These are phyloP conservation scores for Suillus bovinus DNA, from an alignment of 768 basidiomycete species.

Conservation along the genomic window DNA sequence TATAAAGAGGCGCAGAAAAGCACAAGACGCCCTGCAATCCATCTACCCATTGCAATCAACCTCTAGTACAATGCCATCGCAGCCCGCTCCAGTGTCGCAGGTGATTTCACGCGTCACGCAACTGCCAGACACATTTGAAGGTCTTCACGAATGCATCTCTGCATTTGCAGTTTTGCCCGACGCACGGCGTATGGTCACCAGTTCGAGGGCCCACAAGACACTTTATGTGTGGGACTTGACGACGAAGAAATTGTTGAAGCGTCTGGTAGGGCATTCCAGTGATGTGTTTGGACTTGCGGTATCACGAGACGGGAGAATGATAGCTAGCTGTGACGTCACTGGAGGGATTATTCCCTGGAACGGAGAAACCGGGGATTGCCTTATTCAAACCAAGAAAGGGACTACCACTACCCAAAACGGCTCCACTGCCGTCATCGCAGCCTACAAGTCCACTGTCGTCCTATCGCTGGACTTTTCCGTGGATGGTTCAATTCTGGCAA, in stretches of 20 bases:
- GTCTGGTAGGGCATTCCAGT: not conserved
- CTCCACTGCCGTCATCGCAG: not conserved
- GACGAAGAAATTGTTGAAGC: not conserved
- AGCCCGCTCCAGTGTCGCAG: not conserved
- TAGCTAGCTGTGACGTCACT: not conserved
- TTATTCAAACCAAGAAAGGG: not conserved
- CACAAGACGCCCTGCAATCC: not conserved
- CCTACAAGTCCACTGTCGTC: not conserved
- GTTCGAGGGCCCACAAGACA: not conserved
- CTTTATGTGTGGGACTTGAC: not conserved
- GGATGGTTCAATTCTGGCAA: not conserved
- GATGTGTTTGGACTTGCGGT: not conserved
- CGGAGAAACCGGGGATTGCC: not conserved
- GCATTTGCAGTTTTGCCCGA: not conserved
- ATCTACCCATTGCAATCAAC: not conserved
- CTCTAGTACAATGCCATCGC: not conserved
- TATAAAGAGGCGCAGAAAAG: not conserved
- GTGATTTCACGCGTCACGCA: not conserved
- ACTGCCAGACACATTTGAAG: not conserved
- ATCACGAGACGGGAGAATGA: not conserved
- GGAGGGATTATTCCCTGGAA: not conserved
- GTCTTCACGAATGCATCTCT: not conserved
- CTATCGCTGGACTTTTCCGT: not conserved
- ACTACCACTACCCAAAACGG: not conserved
- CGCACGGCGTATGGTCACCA: not conserved